Evolutionary conservation across 495 filamentous ascomycete species (phyloP), one percentile per base, ranked within the genome.

Genomic region (Talaromyces thailandensis): DNA sequence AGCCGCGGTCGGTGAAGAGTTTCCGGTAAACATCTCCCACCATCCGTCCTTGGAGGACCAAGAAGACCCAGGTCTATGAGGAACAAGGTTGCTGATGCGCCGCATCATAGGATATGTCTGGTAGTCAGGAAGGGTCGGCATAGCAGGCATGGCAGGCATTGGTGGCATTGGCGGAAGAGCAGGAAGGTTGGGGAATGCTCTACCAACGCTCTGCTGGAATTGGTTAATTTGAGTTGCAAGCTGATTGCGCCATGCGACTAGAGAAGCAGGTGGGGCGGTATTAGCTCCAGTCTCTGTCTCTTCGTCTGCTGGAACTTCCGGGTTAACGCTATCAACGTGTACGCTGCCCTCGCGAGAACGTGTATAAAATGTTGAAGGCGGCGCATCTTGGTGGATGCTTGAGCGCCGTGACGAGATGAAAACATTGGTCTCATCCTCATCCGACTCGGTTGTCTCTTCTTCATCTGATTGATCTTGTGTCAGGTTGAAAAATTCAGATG

Each of bases 171-270:
- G 78, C 45, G 85, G 87, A 68, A 84, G 78, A 37, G 80, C 72
- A 37, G 80, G 79, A 37, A 92, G 78, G 58, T 87, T 87, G 18
- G 88, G 87, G 70, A 90, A 82, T 25, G 84, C 87, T 65, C 86
- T 77, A 25, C 86, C 77, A 60, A 89, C 83, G 16, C 79, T 84
- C 64, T 92, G 86, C 65, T 93, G 91, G 64, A 92, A 80, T 40
- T 92, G 86, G 58, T 93, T 88, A 66, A 94, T 83, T 67, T 94
- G 92, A 3, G 83, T 81, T 48, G 86, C 82, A 18, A 96, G 74
- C 58, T 91, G 87, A 58, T 93, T 88, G 62, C 87, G 84, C 81
- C 90, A 86, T 25, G 88, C 89, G 29, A 85, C 77, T 72, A 91
- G 82, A 26, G 87, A 80, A 18, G 87, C 83, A 2, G 83, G 79